Evolutionary conservation across 306 rosid genomes (phyloP).

Genomic region (Cucurbita maxima): DNA sequence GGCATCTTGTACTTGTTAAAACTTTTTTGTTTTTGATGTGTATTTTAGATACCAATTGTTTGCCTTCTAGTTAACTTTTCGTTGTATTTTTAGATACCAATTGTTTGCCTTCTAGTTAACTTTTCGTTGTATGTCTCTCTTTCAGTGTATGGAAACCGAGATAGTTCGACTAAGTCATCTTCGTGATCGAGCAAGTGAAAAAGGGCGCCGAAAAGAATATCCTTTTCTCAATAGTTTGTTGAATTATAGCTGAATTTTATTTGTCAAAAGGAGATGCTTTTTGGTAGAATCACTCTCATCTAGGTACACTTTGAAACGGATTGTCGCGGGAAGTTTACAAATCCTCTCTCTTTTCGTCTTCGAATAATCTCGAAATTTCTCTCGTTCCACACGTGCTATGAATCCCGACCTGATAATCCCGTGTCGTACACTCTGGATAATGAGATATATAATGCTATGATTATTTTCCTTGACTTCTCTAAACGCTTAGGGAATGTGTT

Average conservation of each 20-base stretch:
- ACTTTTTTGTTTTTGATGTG: background rate
- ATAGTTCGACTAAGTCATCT: slow-evolving; percentile 81
- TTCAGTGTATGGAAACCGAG: slow-evolving; percentile 93
- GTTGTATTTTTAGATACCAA: background rate
- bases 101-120: background rate
- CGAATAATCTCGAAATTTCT: background rate
- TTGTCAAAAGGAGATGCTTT: background rate
- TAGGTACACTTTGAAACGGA: background rate
- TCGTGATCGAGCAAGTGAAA: slow-evolving; percentile 99
- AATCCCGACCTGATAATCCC: background rate
- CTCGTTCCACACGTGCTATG: background rate
- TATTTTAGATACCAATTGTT: background rate
- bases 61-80: background rate
- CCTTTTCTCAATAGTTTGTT: slow-evolving; percentile 34
- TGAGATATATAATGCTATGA: background rate
- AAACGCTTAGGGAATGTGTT: slow-evolving; percentile 98
- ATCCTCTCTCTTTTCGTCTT: background rate
- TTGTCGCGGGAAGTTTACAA: background rate
- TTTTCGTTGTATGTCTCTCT: slow-evolving; percentile 11
- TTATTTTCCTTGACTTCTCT: slow-evolving; percentile 41
- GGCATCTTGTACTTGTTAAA: background rate
- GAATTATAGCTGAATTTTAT: background rate
- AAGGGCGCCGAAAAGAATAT: slow-evolving; percentile 91
- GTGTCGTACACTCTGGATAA: background rate
- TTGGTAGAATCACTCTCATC: background rate